Percentiles rank a stretch among this genome's conserved stretches.
Conservation (phyloP, 176 grass and related monocot species). For the Eleusine coracana region DNA sequence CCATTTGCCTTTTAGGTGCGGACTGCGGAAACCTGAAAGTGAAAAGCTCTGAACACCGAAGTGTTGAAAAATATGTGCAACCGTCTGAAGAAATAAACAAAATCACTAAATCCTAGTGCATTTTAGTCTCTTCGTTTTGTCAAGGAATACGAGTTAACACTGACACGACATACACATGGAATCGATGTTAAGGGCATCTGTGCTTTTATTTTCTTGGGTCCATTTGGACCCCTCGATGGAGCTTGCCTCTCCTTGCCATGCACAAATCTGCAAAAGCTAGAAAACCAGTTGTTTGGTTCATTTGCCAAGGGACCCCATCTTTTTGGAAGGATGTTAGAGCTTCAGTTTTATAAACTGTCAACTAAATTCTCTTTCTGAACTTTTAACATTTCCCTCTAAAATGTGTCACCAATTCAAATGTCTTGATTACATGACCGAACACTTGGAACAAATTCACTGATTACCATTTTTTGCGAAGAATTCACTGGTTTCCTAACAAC, state of each 20-base stretch:
- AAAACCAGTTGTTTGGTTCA: no score
- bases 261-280: no score
- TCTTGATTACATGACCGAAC: background rate
- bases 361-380: constrained; percentile 1
- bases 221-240: no score
- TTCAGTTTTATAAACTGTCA: background rate
- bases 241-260: no score
- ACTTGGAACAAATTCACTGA: background rate
- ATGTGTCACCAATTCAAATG: background rate
- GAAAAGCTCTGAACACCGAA: background rate
- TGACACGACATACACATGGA: background rate
- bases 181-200: background rate
- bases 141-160: background rate
- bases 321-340: background rate
- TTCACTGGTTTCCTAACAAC: background rate
- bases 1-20: background rate
- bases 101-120: background rate
- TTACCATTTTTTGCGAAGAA: background rate
- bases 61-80: background rate
- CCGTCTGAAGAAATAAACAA: background rate
- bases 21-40: background rate
- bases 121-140: background rate
- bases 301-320: background rate
- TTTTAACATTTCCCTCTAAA: background rate
- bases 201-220: background rate